A percentile compares a stretch with the other conserved stretches of the same genome.
Evolutionary conservation across 306 rosid genomes (phyloP).

Genomic region (Rubus parviflorus): DNA sequence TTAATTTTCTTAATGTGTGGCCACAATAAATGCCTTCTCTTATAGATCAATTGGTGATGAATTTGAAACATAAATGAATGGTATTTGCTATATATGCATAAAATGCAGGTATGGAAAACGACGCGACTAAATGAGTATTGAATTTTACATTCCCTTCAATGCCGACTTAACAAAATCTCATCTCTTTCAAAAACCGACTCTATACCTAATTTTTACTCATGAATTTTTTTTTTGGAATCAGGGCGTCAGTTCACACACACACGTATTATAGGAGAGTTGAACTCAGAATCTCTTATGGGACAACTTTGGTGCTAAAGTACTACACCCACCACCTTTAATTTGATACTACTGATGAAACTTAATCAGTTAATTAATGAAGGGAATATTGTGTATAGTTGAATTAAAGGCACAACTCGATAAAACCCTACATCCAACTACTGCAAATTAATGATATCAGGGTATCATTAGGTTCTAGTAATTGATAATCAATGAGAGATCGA

Average conservation of each 20-base stretch:
- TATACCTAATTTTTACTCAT: not conserved
- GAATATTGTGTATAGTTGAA: not conserved
- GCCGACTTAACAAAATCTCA: slow-evolving; percentile 16
- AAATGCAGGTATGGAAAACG: slow-evolving; percentile 23
- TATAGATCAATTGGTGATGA: slow-evolving; percentile 2
- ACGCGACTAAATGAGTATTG: slow-evolving; percentile 19
- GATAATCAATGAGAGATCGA: no score
- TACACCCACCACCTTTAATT: no score
- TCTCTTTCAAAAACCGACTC: not conserved
- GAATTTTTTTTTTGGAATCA: no score
- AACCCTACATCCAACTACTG: slow-evolving; percentile 6
- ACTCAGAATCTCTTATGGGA: no score
- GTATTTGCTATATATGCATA: slow-evolving; percentile 1
- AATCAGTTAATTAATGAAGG: not conserved
- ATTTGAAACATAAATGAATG: slow-evolving; percentile 20
- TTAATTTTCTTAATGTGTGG: not conserved
- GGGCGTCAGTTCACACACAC: no score
- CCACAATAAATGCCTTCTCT: slow-evolving; percentile 5
- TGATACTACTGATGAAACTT: not conserved
- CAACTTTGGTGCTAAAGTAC: no score
- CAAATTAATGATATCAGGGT: not conserved
- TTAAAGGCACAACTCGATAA: not conserved
- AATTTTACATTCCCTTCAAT: not conserved
- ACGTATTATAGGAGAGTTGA: no score
- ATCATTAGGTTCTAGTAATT: not conserved